Evolutionary conservation across 257 asterid species (phyloP).

Genomic region (Salvia splendens): DNA sequence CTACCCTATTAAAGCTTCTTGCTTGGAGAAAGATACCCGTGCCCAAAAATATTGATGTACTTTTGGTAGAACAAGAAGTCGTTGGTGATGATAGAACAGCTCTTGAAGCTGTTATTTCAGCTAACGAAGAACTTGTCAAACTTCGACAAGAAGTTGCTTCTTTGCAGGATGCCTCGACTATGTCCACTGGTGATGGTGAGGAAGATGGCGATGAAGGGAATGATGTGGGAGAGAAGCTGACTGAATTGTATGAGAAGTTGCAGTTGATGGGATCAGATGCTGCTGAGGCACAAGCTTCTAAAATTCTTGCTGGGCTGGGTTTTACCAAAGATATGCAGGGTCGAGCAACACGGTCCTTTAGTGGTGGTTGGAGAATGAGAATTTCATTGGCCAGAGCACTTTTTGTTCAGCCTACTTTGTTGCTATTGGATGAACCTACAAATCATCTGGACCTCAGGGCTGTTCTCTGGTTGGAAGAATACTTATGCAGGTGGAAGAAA

Average conservation of each 20-base stretch:
- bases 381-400: constrained; percentile 74
- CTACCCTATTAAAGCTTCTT: constrained; percentile 65
- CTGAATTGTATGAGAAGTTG: constrained; percentile 64
- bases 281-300: constrained; percentile 77
- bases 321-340: constrained; percentile 67
- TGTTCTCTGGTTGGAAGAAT: constrained; percentile 73
- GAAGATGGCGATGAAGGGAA: constrained; percentile 42
- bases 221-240: constrained; percentile 57
- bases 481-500: constrained; percentile 74
- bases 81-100: constrained; percentile 62
- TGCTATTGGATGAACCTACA: constrained; percentile 71
- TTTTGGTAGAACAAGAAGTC: constrained; percentile 67
- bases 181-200: constrained; percentile 34
- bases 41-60: constrained; percentile 64
- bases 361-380: constrained; percentile 89
- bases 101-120: constrained; percentile 65
- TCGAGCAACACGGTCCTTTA: constrained; percentile 62
- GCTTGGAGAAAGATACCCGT: constrained; percentile 69
- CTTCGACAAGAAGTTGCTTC: constrained; percentile 59
- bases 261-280: constrained; percentile 77
- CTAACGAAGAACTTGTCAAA: constrained; percentile 63
- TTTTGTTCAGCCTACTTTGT: constrained; percentile 70
- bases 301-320: constrained; percentile 75
- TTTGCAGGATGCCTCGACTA: constrained; percentile 45
- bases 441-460: constrained; percentile 80